phyloP scores from a whole-genome alignment of 2,329 filamentous ascomycete species.

The Alternaria dauci region DNA sequence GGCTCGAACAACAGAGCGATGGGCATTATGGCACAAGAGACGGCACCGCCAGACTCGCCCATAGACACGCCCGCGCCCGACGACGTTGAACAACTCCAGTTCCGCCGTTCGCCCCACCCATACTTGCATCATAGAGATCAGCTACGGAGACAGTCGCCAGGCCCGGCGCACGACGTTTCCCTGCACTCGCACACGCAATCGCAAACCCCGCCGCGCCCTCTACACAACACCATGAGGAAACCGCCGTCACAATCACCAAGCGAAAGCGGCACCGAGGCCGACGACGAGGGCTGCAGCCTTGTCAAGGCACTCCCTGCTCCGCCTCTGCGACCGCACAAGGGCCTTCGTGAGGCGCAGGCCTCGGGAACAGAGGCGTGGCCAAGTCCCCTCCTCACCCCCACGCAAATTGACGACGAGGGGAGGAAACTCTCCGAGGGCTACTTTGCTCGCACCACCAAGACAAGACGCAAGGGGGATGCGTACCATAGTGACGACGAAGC shows the following conservation, averaged over 20 bases:
- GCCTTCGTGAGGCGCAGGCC: slow-evolving; percentile 66
- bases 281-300: slow-evolving; percentile 82
- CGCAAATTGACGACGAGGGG: slow-evolving; percentile 58
- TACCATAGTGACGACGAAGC: slow-evolving; percentile 46
- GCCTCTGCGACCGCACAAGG: slow-evolving; percentile 76
- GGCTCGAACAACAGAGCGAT: neutral
- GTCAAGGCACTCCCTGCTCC: slow-evolving; percentile 86
- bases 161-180: neutral
- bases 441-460: slow-evolving; percentile 41
- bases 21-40: slow-evolving; percentile 15
- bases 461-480: slow-evolving; percentile 22
- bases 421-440: slow-evolving; percentile 49
- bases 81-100: slow-evolving; percentile 44
- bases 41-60: slow-evolving; percentile 26
- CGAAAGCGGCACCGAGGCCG: slow-evolving; percentile 93
- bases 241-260: slow-evolving; percentile 62
- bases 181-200: slow-evolving; percentile 24
- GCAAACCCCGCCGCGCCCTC: slow-evolving; percentile 21
- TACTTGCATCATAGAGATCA: slow-evolving; percentile 47
- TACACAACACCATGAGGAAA: slow-evolving; percentile 37
- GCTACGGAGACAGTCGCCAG: slow-evolving; percentile 31
- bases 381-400: slow-evolving; percentile 57
- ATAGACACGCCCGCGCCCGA: slow-evolving; percentile 28
- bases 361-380: slow-evolving; percentile 46
- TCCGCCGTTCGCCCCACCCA: slow-evolving; percentile 51